These are phyloP conservation scores for Paxillus ammoniavirescens DNA, from an alignment of 768 basidiomycete genomes.

Conservation along the genomic window DNA sequence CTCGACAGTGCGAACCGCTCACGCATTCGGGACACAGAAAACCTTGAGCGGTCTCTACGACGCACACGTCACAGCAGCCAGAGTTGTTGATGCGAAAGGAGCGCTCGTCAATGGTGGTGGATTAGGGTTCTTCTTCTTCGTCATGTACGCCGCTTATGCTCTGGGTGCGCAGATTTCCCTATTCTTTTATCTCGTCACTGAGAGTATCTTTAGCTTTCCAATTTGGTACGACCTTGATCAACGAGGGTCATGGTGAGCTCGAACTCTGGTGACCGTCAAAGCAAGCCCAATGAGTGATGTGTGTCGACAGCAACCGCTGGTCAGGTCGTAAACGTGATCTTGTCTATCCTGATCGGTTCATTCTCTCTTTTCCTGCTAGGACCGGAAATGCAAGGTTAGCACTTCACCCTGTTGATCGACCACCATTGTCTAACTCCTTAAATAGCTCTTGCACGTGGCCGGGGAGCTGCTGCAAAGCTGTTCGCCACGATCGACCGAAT, in stretches of 20 bases:
- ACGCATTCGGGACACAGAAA: slow-evolving; percentile 84
- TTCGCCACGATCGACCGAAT: slow-evolving; percentile 86
- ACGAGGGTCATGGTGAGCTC: slow-evolving; percentile 48
- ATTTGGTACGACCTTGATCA: slow-evolving; percentile 86
- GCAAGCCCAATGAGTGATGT: background rate
- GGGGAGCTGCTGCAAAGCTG: slow-evolving; percentile 87
- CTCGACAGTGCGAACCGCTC: slow-evolving; percentile 84
- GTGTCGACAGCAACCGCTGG: slow-evolving; percentile 56
- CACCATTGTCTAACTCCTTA: background rate
- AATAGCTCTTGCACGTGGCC: slow-evolving; percentile 70
- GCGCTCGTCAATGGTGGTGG: slow-evolving; percentile 60
- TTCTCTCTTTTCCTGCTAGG: slow-evolving; percentile 85
- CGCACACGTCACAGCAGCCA: slow-evolving; percentile 51
- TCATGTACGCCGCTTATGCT: slow-evolving; percentile 75
- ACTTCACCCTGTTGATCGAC: background rate
- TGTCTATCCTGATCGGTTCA: slow-evolving; percentile 84
- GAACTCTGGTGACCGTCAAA: background rate
- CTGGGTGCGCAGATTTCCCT: slow-evolving; percentile 44
- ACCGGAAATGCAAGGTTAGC: slow-evolving; percentile 80
- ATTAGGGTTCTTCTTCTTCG: slow-evolving; percentile 76
- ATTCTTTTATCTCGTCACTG: background rate
- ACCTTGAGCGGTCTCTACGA: slow-evolving; percentile 67
- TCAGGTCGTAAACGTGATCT: slow-evolving; percentile 79
- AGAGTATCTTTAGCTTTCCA: slow-evolving; percentile 59
- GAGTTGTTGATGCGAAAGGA: slow-evolving; percentile 52